Evolutionary conservation across 306 rosid species (phyloP), one percentile per base, ranked within the genome.

Genomic region (Acmispon strigosus): DNA sequence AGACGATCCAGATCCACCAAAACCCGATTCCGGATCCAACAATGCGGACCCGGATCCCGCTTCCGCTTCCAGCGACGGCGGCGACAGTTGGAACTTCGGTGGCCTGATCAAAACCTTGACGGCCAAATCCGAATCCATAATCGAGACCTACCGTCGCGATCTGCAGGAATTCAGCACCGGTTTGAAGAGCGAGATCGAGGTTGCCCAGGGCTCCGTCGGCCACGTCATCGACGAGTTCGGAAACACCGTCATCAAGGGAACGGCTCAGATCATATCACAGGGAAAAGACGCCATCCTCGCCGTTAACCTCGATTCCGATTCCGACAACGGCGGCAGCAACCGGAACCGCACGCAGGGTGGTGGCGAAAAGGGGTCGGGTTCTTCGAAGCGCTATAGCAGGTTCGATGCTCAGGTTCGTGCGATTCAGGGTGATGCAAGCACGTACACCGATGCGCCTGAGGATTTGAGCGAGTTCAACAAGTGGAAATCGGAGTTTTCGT

Each of bases 81-180:
- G 55, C 32, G 83, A 76, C 24, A 84, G 64, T 1, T 92, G 98
- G 98, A 86, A 83, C 73, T 85, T 92, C 22, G 96, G 95, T 5
- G 98, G 91, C 66, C 82, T 92, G 74, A 62, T 92, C 62, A 77
- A 79, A 82, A 84, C 92, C 64, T 24, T 92, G 8, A 76, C 89
- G 0, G 20, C 84, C 36, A 87, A 65, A 75, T 92, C 98, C n/a
- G 96, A 89, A 75, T 81, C 96, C 2, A 94, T 92, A 13, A 82
- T 92, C 73, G 96, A 92, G 29, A 89, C 92, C n/a, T 92, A 89
- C 83, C 88, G 95, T 37, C 90, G 91, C n/a, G 98, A 92, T 85
- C 83, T 92, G 20, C 79, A 86, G 55, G 98, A 89, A 76, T 89
- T 89, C 74, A 75, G 91, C 20, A 80, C 86, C 66, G 96, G 96